These are phyloP conservation scores for Cenchrus fungigraminus DNA, from an alignment of 176 grass and related monocot genomes.

Conservation along the genomic window DNA sequence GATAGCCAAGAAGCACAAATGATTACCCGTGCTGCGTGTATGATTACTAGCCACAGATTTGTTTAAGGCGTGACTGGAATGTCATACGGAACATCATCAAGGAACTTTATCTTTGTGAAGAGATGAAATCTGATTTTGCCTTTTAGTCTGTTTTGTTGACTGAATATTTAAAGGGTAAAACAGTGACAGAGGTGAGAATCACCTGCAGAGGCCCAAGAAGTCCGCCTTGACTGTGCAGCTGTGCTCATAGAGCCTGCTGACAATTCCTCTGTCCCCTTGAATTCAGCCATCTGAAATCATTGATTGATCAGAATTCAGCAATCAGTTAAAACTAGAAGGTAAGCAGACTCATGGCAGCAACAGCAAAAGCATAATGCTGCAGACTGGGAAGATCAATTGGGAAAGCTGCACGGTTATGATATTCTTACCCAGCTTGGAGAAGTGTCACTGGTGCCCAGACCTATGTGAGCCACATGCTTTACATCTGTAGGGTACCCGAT, in stretches of 20 bases:
- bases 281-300: constrained; percentile 70
- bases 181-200: constrained; percentile 1
- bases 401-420: constrained; percentile 13
- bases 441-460: constrained; percentile 59
- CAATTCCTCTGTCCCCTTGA: constrained; percentile 65
- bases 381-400: not conserved
- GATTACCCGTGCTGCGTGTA: not conserved
- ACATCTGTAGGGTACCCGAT: constrained; percentile 95
- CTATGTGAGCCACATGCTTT: constrained; percentile 91
- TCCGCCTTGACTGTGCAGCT: constrained; percentile 61
- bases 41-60: not conserved
- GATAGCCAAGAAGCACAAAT: constrained; percentile 29
- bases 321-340: not conserved
- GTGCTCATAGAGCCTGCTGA: constrained; percentile 62
- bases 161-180: not conserved
- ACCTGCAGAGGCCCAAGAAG: constrained; percentile 64
- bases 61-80: not conserved
- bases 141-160: not conserved
- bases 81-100: not conserved
- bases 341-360: not conserved
- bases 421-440: constrained; percentile 82
- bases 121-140: not conserved
- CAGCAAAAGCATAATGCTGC: not conserved
- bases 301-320: not conserved
- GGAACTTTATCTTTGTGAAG: not conserved